A percentile compares a stretch with the other conserved stretches of the same genome.
Evolutionary conservation across 176 grass and related monocot species (phyloP).

Genomic region (Triticum turgidum): DNA sequence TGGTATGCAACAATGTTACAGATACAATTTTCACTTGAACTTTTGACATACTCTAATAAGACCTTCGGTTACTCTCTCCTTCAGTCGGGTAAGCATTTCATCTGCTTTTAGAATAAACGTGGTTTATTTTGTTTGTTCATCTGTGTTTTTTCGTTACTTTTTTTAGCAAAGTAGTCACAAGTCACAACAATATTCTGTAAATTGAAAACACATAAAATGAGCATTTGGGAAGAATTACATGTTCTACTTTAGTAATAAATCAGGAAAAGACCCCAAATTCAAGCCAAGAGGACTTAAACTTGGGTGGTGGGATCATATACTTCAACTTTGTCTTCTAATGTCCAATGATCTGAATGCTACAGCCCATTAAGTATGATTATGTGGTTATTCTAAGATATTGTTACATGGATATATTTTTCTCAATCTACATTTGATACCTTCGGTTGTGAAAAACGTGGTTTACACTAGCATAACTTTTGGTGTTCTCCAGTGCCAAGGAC

Average conservation of each 20-base stretch:
- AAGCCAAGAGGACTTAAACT: too few relatives aligned
- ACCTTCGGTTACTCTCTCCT: background rate
- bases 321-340: background rate
- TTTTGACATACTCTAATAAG: background rate
- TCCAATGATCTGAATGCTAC: background rate
- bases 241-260: too few relatives aligned
- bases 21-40: background rate
- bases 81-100: background rate
- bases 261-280: too few relatives aligned
- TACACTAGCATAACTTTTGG: conserved; percentile 22
- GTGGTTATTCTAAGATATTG: background rate
- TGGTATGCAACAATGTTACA: background rate
- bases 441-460: background rate
- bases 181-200: background rate
- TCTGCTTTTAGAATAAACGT: background rate
- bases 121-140: background rate
- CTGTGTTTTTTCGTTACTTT: background rate
- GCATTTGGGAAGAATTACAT: background rate
- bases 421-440: background rate
- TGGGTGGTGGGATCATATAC: too few relatives aligned
- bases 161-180: background rate
- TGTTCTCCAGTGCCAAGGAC: conserved; percentile 57
- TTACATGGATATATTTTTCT: background rate
- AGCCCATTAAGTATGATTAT: background rate
- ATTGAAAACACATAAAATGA: background rate